A percentile compares a stretch with the other conserved stretches of the same genome.
Conservation (phyloP, 345 rosid species). For the Boechera retrofracta region DNA sequence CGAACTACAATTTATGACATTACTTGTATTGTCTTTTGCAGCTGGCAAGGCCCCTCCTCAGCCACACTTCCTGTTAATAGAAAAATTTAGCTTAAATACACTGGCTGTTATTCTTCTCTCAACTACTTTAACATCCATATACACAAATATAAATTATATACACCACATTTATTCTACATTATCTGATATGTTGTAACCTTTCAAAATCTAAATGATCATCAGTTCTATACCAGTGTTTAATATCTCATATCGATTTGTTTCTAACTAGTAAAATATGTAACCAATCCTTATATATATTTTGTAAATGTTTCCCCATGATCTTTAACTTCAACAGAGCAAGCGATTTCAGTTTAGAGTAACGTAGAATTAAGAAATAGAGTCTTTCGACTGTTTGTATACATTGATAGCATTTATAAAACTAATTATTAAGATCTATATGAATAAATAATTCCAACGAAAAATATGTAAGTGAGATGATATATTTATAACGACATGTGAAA, state of each 20-base stretch:
- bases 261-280: background rate
- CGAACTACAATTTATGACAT: slow-evolving; percentile 5
- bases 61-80: slow-evolving; percentile 19
- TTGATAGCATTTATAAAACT: no score
- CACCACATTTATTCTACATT: no score
- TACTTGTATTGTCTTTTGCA: slow-evolving; percentile 24
- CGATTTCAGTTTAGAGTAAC: no score
- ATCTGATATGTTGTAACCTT: no score
- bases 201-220: background rate
- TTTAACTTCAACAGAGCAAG: background rate
- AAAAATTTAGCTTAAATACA: slow-evolving; percentile 27
- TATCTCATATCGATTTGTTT: background rate
- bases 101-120: slow-evolving; percentile 13
- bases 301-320: background rate
- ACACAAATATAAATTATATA: background rate
- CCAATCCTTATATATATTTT: background rate
- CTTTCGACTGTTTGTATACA: no score
- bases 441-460: no score
- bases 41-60: slow-evolving; percentile 39
- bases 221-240: background rate
- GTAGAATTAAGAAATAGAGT: no score
- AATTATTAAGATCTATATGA: no score
- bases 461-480: no score
- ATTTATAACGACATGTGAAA: no score
- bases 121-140: slow-evolving; percentile 8